Percentiles rank a stretch among this genome's conserved stretches.
These are phyloP conservation scores for Cinnamomum micranthum DNA, from an alignment of 164 flowering plant species.

Conservation along the genomic window DNA sequence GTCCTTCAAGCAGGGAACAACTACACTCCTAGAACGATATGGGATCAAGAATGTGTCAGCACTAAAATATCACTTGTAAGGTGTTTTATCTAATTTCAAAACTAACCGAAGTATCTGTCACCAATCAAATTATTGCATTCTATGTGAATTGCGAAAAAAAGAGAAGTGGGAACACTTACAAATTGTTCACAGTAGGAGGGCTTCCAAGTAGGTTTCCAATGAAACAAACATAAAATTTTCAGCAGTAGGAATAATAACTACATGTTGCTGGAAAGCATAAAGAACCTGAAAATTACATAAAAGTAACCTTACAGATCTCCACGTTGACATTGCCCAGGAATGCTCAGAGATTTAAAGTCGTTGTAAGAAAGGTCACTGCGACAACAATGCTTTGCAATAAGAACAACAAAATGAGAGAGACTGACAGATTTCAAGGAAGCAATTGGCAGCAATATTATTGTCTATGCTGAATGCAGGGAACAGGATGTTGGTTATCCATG, in stretches of 20 bases:
- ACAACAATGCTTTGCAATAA: not conserved
- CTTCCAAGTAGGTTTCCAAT: conserved; percentile 54
- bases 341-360: conserved; percentile 44
- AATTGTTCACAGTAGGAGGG: conserved; percentile 30
- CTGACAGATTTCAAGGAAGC: no score
- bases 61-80: not conserved
- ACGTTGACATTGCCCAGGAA: conserved; percentile 33
- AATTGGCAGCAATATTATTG: no score
- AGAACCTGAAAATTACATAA: not conserved
- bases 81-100: not conserved
- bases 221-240: not conserved
- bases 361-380: conserved; percentile 81
- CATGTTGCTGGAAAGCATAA: not conserved
- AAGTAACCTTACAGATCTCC: conserved; percentile 8
- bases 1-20: not conserved
- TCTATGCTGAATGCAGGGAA: no score
- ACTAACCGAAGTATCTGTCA: not conserved
- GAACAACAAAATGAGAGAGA: not conserved
- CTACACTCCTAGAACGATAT: not conserved
- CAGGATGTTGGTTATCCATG: no score
- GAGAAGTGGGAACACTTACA: not conserved
- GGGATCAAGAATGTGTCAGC: not conserved
- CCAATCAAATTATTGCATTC: not conserved
- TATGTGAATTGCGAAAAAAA: not conserved
- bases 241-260: not conserved